Conservation (phyloP, 805 yeast species). For the Jamesozyma spencerorum region DNA sequence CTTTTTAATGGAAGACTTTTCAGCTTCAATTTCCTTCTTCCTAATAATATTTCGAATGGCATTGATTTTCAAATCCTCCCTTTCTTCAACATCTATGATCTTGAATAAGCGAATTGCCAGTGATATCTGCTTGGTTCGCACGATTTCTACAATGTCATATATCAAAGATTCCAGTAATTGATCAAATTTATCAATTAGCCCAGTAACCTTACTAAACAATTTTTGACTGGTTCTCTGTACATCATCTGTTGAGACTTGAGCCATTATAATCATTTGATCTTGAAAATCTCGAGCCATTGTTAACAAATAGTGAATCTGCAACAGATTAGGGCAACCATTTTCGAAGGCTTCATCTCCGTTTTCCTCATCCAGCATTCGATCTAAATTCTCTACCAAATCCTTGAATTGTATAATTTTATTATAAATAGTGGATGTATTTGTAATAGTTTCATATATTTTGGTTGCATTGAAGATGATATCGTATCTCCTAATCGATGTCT, state of each 20-base stretch:
- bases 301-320: slow-evolving; percentile 60
- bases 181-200: slow-evolving; percentile 51
- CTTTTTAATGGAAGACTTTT: slow-evolving; percentile 22
- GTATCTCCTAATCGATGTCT: slow-evolving; percentile 54
- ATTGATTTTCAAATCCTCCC: slow-evolving; percentile 56
- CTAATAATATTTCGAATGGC: slow-evolving; percentile 28
- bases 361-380: slow-evolving; percentile 43
- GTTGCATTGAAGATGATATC: slow-evolving; percentile 62
- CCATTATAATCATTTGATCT: slow-evolving; percentile 59
- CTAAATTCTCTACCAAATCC: slow-evolving; percentile 41
- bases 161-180: slow-evolving; percentile 55
- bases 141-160: slow-evolving; percentile 59
- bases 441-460: slow-evolving; percentile 59
- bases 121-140: slow-evolving; percentile 57
- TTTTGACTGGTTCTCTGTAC: slow-evolving; percentile 55
- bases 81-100: slow-evolving; percentile 70
- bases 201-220: slow-evolving; percentile 23
- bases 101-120: slow-evolving; percentile 65
- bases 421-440: slow-evolving; percentile 56
- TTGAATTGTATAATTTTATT: slow-evolving; percentile 51
- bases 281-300: slow-evolving; percentile 66
- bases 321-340: slow-evolving; percentile 45
- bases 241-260: slow-evolving; percentile 49
- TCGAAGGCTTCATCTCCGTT: slow-evolving; percentile 19
- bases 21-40: slow-evolving; percentile 26